Evolutionary conservation across 495 filamentous ascomycete species (phyloP).

Genomic region (Jackrogersella minutella): DNA sequence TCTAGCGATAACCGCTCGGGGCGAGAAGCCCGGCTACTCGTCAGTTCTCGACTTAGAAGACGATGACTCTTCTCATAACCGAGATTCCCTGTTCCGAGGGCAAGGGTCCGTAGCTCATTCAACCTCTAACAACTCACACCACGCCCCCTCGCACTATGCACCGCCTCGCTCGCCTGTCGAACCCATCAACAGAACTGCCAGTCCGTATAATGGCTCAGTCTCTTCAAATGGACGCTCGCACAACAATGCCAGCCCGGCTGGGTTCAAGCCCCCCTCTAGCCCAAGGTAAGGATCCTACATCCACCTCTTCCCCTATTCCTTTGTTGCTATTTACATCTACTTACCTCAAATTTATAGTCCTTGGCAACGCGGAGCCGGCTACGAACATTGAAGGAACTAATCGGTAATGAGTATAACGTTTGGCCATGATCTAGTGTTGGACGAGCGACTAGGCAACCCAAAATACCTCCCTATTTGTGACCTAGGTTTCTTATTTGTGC

Average conservation of each 20-base stretch:
- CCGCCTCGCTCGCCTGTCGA: slow-evolving; percentile 30
- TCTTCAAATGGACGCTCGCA: slow-evolving; percentile 33
- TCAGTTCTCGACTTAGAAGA: slow-evolving; percentile 73
- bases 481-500: background rate
- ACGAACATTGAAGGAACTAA: slow-evolving; percentile 45
- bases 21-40: slow-evolving; percentile 76
- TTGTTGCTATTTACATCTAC: background rate
- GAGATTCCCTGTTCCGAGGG: slow-evolving; percentile 46
- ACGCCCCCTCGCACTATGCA: slow-evolving; percentile 29
- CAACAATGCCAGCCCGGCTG: slow-evolving; percentile 49
- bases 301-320: background rate
- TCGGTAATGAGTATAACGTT: slow-evolving; percentile 7
- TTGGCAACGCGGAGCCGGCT: slow-evolving; percentile 65
- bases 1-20: slow-evolving; percentile 87
- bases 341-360: slow-evolving; percentile 43
- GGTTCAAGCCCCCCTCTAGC: slow-evolving; percentile 41
- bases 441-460: background rate
- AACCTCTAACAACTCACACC: slow-evolving; percentile 22
- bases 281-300: slow-evolving; percentile 53
- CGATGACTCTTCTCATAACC: slow-evolving; percentile 69
- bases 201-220: slow-evolving; percentile 31
- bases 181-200: slow-evolving; percentile 33
- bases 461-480: background rate
- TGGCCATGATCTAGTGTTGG: background rate
- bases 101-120: slow-evolving; percentile 37